phyloP scores from a whole-genome alignment of 345 rosid species.

The Gossypium anomalum region DNA sequence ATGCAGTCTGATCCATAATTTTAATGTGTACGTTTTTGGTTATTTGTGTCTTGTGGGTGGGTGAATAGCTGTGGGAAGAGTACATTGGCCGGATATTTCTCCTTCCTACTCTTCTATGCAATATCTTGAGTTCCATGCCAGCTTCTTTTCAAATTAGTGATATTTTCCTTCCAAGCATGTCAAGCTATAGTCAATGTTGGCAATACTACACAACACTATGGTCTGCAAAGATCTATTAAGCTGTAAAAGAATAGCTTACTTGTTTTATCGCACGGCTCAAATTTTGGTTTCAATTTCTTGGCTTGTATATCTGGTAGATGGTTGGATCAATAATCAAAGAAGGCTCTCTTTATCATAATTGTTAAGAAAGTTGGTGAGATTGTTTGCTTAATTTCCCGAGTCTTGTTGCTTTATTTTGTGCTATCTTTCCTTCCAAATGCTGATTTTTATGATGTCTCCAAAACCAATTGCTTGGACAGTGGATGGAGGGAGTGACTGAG shows the following conservation, averaged over 20 bases:
- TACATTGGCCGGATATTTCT: neutral
- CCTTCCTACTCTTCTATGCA: neutral
- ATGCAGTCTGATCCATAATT: neutral
- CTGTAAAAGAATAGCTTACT: neutral
- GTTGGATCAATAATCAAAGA: neutral
- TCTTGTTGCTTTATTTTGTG: neutral
- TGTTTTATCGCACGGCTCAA: neutral
- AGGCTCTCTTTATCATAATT: neutral
- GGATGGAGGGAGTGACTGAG: constrained; percentile 63
- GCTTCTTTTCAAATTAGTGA: neutral
- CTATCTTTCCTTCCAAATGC: neutral
- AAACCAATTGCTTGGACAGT: constrained; percentile 45
- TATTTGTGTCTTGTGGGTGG: neutral
- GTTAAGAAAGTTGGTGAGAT: constrained; percentile 1
- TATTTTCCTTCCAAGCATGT: neutral
- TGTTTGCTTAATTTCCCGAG: neutral
- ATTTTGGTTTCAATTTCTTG: neutral
- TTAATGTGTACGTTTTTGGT: neutral
- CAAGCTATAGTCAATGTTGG: neutral
- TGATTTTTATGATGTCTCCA: constrained; percentile 11
- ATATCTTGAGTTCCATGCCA: neutral
- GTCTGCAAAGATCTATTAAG: neutral
- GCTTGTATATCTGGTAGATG: neutral
- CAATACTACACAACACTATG: neutral
- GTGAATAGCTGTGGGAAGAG: neutral